Base-by-base conservation (phyloP, 345 rosid genomes). In the Euphorbia tirucalli region DNA sequence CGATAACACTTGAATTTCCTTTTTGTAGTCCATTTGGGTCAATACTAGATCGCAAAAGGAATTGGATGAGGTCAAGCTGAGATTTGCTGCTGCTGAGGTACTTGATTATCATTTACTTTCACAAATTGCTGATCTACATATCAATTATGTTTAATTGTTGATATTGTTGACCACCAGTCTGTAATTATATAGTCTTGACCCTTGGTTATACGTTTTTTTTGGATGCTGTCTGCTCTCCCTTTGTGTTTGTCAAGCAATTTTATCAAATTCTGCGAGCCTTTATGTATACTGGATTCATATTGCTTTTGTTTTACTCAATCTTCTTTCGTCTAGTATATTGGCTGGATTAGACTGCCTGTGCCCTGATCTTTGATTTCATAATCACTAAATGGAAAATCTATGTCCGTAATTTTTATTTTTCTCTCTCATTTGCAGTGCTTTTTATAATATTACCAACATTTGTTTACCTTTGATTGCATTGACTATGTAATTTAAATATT, bases 1-100 rank as follows among this genome's bases (percentile, higher is more conserved):
- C 37, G 48, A 41, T 61, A 35, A 46, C 3, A 10, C 4, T 61
- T 75, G 10, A 52, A 65, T 48, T 64, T 58, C 49, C 39, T 52
- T 69, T 71, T 81, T 82, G 82, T 86, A 94, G 97, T 92, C 98
- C 44, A 85, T 95, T 78, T 95, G 99, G 99, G 83, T 88, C 82
- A 84, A 87, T 82, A 83, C 79, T 48, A 78, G 93, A 77, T 83
- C 81, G 65, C 93, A 90, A 59, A 92, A 74, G 87, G 97, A 95
- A 71, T 81, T 88, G 61, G 99, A 92, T 75, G 98, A 95, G 78
- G 97, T 92, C 61, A 90, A 88, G 81, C 74, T 92, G 86, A 87
- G 97, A 84, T 95, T 90, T 85, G 99, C 98, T 69, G 98, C 97
- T 60, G 97, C 97, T 0, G 99, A 92, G 98, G 98, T 95, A 78